Evolutionary conservation across 352 stramenopile genomes (phyloP).

Genomic region (Achlya hypogyna): DNA sequence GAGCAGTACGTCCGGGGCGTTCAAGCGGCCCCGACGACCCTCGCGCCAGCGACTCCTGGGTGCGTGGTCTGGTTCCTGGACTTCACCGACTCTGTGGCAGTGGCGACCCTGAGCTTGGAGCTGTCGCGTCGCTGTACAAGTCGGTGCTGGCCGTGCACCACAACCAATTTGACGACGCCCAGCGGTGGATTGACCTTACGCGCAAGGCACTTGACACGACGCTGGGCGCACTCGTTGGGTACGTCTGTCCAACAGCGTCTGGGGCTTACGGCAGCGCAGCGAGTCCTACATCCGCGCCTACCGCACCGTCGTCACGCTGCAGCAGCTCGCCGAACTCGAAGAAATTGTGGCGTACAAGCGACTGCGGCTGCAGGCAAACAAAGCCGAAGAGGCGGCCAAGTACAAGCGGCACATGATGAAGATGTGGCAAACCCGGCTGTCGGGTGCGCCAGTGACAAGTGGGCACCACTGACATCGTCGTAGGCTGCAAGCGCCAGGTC

Average conservation of each 20-base stretch:
- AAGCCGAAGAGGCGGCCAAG: slow-evolving; percentile 57
- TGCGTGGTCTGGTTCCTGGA: background rate
- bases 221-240: slow-evolving; percentile 90
- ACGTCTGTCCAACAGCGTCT: background rate
- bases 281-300: slow-evolving; percentile 97
- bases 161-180: slow-evolving; percentile 87
- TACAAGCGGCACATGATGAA: slow-evolving; percentile 77
- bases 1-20: slow-evolving; percentile 45
- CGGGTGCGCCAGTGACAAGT: slow-evolving; percentile 18
- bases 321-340: slow-evolving; percentile 96
- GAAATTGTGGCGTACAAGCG: slow-evolving; percentile 96
- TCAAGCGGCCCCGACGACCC: background rate
- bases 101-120: background rate
- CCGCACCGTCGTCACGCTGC: slow-evolving; percentile 92
- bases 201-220: slow-evolving; percentile 89
- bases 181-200: slow-evolving; percentile 89
- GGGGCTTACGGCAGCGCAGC: background rate
- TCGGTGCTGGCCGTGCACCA: slow-evolving; percentile 92
- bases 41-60: background rate
- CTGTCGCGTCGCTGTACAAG: slow-evolving; percentile 39
- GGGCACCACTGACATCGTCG: slow-evolving; percentile 32
- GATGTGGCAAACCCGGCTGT: slow-evolving; percentile 79
- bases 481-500: slow-evolving; percentile 87
- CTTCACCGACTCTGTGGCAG: background rate
- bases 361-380: slow-evolving; percentile 51